Percentiles rank a stretch among this genome's conserved stretches.
Conservation (phyloP, 352 stramenopile genomes). For the Phytophthora chlamydospora region DNA sequence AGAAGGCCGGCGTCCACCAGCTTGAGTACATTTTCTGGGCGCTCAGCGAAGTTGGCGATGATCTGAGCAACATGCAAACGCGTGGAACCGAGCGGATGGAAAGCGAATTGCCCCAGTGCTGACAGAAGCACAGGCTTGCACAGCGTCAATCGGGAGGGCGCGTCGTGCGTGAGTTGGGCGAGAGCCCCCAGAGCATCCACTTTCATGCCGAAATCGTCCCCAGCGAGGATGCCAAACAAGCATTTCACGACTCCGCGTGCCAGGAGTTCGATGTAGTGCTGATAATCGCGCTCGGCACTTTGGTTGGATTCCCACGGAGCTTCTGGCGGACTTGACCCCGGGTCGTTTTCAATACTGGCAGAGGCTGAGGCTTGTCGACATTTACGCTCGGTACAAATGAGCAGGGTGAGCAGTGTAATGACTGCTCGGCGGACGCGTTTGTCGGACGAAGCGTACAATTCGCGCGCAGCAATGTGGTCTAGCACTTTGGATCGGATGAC, state of each 20-base stretch:
- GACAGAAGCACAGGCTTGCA: slow-evolving; percentile 71
- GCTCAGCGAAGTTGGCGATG: slow-evolving; percentile 79
- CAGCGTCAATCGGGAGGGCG: slow-evolving; percentile 67
- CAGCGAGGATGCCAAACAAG: slow-evolving; percentile 68
- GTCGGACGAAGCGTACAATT: slow-evolving; percentile 65
- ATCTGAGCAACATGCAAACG: slow-evolving; percentile 71
- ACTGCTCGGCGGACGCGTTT: slow-evolving; percentile 64
- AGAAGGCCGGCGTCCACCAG: slow-evolving; percentile 72
- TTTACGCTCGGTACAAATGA: slow-evolving; percentile 68
- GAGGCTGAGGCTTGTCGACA: slow-evolving; percentile 10
- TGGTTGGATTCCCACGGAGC: not conserved
- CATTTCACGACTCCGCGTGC: slow-evolving; percentile 76
- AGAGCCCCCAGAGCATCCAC: slow-evolving; percentile 72
- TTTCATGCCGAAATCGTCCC: slow-evolving; percentile 78
- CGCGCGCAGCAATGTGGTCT: slow-evolving; percentile 55
- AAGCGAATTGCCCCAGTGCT: slow-evolving; percentile 66
- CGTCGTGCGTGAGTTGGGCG: slow-evolving; percentile 66
- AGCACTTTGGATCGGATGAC: slow-evolving; percentile 70
- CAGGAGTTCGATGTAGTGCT: slow-evolving; percentile 77
- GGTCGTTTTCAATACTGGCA: not conserved
- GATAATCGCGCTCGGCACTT: slow-evolving; percentile 50
- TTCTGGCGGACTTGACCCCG: not conserved
- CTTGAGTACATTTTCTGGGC: slow-evolving; percentile 74
- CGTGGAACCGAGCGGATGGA: slow-evolving; percentile 63
- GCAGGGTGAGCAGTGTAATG: slow-evolving; percentile 60